Evolutionary conservation across 352 stramenopile genomes (phyloP).

Genomic region (Thraustotheca clavata): DNA sequence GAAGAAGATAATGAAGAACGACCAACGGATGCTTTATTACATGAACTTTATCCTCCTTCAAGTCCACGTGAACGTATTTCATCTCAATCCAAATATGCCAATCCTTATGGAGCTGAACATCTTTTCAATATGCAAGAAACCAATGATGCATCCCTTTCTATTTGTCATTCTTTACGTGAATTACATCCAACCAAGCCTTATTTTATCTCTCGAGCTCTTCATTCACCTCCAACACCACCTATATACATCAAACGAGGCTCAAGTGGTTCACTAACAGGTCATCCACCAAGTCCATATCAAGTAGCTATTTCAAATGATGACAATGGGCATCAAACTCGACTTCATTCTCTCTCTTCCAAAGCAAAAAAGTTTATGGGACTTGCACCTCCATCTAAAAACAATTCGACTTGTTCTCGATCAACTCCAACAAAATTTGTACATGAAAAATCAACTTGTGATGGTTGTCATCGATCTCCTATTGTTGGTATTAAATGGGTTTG

Average conservation of each 20-base stretch:
- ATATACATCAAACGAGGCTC: constrained; percentile 29
- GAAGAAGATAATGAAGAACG: no score
- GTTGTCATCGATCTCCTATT: constrained; percentile 47
- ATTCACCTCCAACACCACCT: constrained; percentile 16
- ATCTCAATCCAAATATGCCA: background rate
- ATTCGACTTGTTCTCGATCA: constrained; percentile 22
- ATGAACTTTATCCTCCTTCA: background rate
- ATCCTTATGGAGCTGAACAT: background rate
- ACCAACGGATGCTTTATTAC: background rate
- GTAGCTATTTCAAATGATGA: constrained; percentile 13
- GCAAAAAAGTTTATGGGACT: constrained; percentile 71
- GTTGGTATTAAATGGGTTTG: constrained; percentile 54
- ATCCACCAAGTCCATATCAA: background rate
- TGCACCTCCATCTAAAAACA: constrained; percentile 22
- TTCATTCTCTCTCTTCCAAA: constrained; percentile 25
- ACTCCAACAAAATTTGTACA: constrained; percentile 27
- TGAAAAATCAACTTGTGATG: constrained; percentile 53
- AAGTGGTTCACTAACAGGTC: constrained; percentile 23
- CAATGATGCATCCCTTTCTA: background rate
- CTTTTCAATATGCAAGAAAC: background rate
- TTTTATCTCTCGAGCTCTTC: constrained; percentile 50
- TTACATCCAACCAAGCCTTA: constrained; percentile 59
- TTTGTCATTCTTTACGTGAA: constrained; percentile 47
- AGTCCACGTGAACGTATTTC: background rate
- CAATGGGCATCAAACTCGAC: constrained; percentile 1